Percentiles rank a stretch among this genome's conserved stretches.
phyloP scores from a whole-genome alignment of 805 yeast species.

The Torulaspora microellipsoides region DNA sequence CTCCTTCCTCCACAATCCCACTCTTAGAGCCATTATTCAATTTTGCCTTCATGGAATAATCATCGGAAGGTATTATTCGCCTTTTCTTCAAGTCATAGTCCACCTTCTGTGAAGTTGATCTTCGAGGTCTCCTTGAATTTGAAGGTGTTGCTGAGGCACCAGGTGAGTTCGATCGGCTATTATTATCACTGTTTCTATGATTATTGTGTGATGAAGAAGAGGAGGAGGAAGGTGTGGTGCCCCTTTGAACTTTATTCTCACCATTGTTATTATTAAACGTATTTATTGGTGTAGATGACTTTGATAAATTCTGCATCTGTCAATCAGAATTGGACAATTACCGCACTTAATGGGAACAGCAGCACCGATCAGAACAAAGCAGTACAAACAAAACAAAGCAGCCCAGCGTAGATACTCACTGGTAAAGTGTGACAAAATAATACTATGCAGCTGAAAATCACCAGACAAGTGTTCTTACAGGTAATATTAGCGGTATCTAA shows the following conservation, averaged over 20 bases:
- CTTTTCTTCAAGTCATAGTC: constrained; percentile 33
- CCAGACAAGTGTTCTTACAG: too few relatives aligned
- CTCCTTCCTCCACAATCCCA: not conserved
- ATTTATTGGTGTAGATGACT: not conserved
- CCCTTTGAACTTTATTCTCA: not conserved
- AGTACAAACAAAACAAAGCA: too few relatives aligned
- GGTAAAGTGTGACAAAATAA: too few relatives aligned
- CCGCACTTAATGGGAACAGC: not conserved
- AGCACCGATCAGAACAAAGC: too few relatives aligned
- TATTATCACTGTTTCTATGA: constrained; percentile 1
- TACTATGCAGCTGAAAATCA: too few relatives aligned
- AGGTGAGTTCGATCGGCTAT: constrained; percentile 12
- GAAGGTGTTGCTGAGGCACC: constrained; percentile 5
- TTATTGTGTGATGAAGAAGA: not conserved
- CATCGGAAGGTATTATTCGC: constrained; percentile 28
- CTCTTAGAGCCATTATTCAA: not conserved
- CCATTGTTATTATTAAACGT: not conserved
- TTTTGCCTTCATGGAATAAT: constrained; percentile 10
- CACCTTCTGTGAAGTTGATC: constrained; percentile 30
- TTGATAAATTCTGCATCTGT: not conserved
- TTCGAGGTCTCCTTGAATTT: constrained; percentile 23
- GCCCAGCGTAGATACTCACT: too few relatives aligned
- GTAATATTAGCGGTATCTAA: too few relatives aligned
- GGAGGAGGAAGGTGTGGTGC: not conserved
- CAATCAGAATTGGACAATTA: not conserved